A percentile compares a stretch with the other conserved stretches of the same genome.
Conservation (phyloP, 768 basidiomycete species). For the Mycena olivaceomarginata region DNA sequence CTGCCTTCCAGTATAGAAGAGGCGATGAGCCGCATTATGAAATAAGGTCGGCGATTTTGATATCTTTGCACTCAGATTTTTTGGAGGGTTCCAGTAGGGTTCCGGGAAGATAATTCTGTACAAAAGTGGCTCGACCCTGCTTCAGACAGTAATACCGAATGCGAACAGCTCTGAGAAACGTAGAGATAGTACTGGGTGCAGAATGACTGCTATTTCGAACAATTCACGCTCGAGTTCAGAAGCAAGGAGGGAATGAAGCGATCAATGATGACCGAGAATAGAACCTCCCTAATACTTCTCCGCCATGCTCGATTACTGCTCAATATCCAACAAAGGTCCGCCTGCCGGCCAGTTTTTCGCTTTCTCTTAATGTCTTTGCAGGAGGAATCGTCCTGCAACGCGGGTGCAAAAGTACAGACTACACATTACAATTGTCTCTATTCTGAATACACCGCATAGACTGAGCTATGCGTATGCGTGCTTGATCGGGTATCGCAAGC, state of each 20-base stretch:
- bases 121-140: slow-evolving; percentile 21
- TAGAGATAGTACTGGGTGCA: background rate
- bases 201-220: background rate
- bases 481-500: slow-evolving; percentile 1
- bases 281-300: background rate
- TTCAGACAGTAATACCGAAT: background rate
- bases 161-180: background rate
- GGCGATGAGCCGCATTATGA: background rate
- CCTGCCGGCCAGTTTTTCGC: background rate
- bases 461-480: background rate
- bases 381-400: slow-evolving; percentile 83
- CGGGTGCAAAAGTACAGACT: slow-evolving; percentile 6
- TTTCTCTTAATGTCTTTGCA: slow-evolving; percentile 54
- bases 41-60: background rate
- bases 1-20: background rate
- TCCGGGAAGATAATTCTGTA: background rate
- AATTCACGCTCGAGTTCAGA: background rate
- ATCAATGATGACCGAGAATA: background rate
- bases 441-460: background rate
- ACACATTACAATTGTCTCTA: background rate
- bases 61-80: background rate
- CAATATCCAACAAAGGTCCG: slow-evolving; percentile 94
- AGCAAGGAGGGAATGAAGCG: too few relatives aligned
- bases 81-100: background rate
- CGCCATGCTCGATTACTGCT: slow-evolving; percentile 94